Conservation (phyloP, 768 basidiomycete species). For the Podaxis sp. region DNA sequence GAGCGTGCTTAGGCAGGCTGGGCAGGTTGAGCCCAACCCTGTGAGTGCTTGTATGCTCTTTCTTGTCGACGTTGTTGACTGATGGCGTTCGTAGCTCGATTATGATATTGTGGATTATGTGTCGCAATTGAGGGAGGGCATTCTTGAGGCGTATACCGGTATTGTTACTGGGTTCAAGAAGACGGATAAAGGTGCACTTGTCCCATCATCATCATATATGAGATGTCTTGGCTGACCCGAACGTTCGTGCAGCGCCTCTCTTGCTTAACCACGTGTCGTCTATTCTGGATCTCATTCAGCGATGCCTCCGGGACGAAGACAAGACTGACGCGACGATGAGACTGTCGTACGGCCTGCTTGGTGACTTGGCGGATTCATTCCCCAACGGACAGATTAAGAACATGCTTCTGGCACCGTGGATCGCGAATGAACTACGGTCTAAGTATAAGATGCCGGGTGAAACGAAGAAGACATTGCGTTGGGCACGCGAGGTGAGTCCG, state of each 20-base stretch:
- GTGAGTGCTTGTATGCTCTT: constrained; percentile 41
- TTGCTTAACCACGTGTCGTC: constrained; percentile 69
- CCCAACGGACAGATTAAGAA: constrained; percentile 80
- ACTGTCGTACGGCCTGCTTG: constrained; percentile 81
- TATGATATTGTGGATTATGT: constrained; percentile 94
- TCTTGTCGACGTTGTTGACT: constrained; percentile 9
- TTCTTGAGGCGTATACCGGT: constrained; percentile 95
- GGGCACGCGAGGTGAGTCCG: constrained; percentile 83
- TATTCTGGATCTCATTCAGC: constrained; percentile 81
- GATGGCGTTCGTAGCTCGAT: constrained; percentile 52
- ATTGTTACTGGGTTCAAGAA: constrained; percentile 90
- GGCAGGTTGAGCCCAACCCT: constrained; percentile 82
- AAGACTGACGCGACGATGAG: constrained; percentile 76
- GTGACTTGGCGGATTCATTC: constrained; percentile 91
- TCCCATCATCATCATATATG: neutral
- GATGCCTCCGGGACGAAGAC: constrained; percentile 79
- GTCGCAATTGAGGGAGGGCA: constrained; percentile 85
- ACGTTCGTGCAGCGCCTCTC: constrained; percentile 36
- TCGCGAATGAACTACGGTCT: constrained; percentile 68
- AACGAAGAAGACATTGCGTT: constrained; percentile 86
- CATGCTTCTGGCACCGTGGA: constrained; percentile 76
- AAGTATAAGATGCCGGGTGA: constrained; percentile 75
- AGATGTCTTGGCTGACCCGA: constrained; percentile 14
- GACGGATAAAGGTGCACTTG: constrained; percentile 67
- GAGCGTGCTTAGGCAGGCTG: constrained; percentile 89